These are phyloP conservation scores for Saksenaea vasiformis DNA, from an alignment of 371 early-diverging fungal genomes.

Conservation along the genomic window DNA sequence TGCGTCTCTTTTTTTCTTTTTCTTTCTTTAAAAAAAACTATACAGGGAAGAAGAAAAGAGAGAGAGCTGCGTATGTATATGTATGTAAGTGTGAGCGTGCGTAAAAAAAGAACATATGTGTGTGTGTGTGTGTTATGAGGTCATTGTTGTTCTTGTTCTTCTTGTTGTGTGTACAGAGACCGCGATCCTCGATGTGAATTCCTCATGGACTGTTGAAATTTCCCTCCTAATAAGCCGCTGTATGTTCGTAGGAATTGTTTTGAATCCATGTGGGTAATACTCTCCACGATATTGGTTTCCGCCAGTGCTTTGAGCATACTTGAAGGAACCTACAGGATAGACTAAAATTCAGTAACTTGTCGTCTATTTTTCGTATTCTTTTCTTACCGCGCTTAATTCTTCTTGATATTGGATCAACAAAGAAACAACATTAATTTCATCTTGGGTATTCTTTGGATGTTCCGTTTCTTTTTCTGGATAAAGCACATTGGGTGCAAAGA, in stretches of 20 bases:
- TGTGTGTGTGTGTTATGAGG: too few species aligned
- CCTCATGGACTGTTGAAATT: neutral
- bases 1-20: neutral
- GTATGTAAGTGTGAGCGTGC: too few species aligned
- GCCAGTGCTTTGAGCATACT: neutral
- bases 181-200: neutral
- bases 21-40: neutral
- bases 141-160: neutral
- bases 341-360: too few species aligned
- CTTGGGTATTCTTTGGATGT: conserved; percentile 56
- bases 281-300: neutral
- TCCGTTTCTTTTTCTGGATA: conserved; percentile 60
- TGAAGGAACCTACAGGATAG: neutral
- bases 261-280: neutral
- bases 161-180: neutral
- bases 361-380: too few species aligned
- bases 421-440: conserved; percentile 73
- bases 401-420: conserved; percentile 73
- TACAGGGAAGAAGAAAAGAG: neutral
- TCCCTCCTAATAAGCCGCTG: neutral
- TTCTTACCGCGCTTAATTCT: conserved; percentile 62
- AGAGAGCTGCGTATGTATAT: neutral
- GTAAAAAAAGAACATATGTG: too few species aligned
- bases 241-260: neutral
- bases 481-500: conserved; percentile 94